Evolutionary conservation across 2,329 filamentous ascomycete species (phyloP).

Genomic region (Aureobasidium sp.): DNA sequence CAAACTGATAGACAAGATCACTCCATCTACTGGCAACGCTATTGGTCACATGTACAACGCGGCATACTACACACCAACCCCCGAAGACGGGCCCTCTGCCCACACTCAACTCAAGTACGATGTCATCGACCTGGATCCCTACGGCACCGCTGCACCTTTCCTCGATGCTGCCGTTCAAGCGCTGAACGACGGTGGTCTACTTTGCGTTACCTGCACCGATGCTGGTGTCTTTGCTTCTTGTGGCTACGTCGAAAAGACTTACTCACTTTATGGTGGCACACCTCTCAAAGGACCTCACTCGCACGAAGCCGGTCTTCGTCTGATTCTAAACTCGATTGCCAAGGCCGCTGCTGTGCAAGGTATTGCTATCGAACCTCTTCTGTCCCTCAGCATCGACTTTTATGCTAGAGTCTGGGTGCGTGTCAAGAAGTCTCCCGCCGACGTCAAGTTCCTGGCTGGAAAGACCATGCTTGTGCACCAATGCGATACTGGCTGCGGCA

Average conservation of each 20-base stretch:
- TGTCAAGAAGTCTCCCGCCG: constrained; percentile 68
- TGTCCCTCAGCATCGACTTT: constrained; percentile 93
- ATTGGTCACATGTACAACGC: constrained; percentile 80
- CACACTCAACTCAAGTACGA: constrained; percentile 59
- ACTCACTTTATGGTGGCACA: constrained; percentile 83
- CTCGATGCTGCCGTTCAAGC: constrained; percentile 85
- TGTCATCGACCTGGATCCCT: constrained; percentile 93
- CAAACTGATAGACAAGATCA: constrained; percentile 61
- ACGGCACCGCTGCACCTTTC: constrained; percentile 88
- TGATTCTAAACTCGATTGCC: constrained; percentile 78
- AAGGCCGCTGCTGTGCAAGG: constrained; percentile 78
- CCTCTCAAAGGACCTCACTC: constrained; percentile 78
- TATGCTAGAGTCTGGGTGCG: constrained; percentile 86
- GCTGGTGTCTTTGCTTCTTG: constrained; percentile 91
- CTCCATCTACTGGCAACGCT: constrained; percentile 72
- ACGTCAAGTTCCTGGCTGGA: constrained; percentile 83
- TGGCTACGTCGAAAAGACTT: constrained; percentile 91
- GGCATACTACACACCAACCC: constrained; percentile 24
- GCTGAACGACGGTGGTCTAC: constrained; percentile 77
- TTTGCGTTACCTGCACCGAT: constrained; percentile 95
- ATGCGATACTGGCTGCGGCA: constrained; percentile 85
- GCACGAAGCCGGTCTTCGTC: constrained; percentile 80
- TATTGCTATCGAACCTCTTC: constrained; percentile 77
- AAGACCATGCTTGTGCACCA: constrained; percentile 92
- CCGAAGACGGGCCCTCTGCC: constrained; percentile 23